phyloP scores from a whole-genome alignment of 129 eudicot genomes.

The Pittosporum tobira region DNA sequence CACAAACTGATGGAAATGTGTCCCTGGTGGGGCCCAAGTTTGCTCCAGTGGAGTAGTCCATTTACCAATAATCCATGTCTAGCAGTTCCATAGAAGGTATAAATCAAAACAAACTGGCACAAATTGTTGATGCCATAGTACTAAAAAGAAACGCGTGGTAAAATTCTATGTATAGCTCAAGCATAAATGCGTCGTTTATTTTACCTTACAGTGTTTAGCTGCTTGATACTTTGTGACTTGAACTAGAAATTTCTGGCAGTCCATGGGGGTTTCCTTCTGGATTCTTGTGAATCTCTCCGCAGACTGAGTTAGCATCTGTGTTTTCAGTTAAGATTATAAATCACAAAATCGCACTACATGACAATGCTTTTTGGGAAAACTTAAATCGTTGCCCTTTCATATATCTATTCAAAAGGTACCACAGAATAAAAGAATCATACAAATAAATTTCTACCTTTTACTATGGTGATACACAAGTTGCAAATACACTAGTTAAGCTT shows the following conservation, averaged over 20 bases:
- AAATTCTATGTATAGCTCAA: background rate
- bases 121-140: background rate
- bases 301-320: conserved; percentile 73
- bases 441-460: background rate
- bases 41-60: conserved; percentile 85
- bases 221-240: conserved; percentile 70
- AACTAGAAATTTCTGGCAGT: conserved; percentile 45
- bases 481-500: too few relatives aligned
- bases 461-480: background rate
- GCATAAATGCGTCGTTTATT: too few relatives aligned
- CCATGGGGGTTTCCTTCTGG: conserved; percentile 58
- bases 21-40: conserved; percentile 77
- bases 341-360: background rate
- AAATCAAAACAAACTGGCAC: background rate
- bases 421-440: background rate
- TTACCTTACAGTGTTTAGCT: conserved; percentile 75
- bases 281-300: conserved; percentile 60
- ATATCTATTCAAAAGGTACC: too few relatives aligned
- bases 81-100: conserved; percentile 2
- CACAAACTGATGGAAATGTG: conserved; percentile 92
- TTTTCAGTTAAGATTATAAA: too few relatives aligned
- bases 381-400: too few relatives aligned
- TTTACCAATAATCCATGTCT: conserved; percentile 88
- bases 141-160: background rate
- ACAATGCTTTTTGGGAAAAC: background rate